Evolutionary conservation across 2,329 filamentous ascomycete genomes (phyloP).

Genomic region (Fusarium tupiense): DNA sequence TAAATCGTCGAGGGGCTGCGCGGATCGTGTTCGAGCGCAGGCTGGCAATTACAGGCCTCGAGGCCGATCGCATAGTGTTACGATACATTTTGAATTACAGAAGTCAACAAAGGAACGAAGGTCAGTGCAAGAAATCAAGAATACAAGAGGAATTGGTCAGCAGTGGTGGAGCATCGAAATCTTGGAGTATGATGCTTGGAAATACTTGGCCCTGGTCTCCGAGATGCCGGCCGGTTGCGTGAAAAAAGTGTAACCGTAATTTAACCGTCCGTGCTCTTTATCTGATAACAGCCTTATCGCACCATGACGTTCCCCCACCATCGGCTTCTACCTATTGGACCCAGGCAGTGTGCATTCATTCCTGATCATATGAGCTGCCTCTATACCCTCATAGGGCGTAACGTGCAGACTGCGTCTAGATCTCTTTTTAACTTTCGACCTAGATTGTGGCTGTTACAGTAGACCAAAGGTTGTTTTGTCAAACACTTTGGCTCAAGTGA

Average conservation of each 20-base stretch:
- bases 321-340: neutral
- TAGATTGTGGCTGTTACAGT: constrained; percentile 11
- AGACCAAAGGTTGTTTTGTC: constrained; percentile 18
- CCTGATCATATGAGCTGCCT: constrained; percentile 13
- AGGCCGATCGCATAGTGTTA: constrained; percentile 59
- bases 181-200: constrained; percentile 29
- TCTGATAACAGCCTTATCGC: constrained; percentile 35
- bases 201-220: constrained; percentile 14
- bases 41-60: constrained; percentile 55
- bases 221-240: constrained; percentile 13
- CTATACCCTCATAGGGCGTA: neutral
- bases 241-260: constrained; percentile 34
- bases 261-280: constrained; percentile 28
- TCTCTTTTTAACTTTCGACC: constrained; percentile 11
- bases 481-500: constrained; percentile 1
- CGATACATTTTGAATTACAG: constrained; percentile 58
- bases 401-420: neutral
- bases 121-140: constrained; percentile 9
- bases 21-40: constrained; percentile 53
- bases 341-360: constrained; percentile 13
- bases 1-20: constrained; percentile 59
- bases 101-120: constrained; percentile 6
- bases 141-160: constrained; percentile 37
- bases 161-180: constrained; percentile 30
- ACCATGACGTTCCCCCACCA: constrained; percentile 31